Conservation (phyloP, 1,284 basidiomycete species). For the Cystobasidiaceae sp. region DNA sequence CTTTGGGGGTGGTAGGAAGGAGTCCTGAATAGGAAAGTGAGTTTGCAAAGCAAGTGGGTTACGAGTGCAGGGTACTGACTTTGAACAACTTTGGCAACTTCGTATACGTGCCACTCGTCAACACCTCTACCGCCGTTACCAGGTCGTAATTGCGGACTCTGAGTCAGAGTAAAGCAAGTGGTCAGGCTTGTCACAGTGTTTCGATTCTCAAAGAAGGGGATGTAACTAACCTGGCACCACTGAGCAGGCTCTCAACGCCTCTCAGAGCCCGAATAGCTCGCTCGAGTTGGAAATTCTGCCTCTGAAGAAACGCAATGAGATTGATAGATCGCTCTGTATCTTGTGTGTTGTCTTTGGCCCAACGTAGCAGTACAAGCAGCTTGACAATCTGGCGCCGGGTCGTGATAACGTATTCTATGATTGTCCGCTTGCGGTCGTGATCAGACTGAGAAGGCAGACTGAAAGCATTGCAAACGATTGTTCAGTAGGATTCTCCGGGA, state of each 20-base stretch:
- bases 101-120: slow-evolving; percentile 76
- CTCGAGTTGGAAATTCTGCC: slow-evolving; percentile 75
- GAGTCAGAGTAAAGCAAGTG: background rate
- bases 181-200: slow-evolving; percentile 7
- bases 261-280: slow-evolving; percentile 61
- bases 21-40: slow-evolving; percentile 53
- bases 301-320: slow-evolving; percentile 72
- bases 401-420: slow-evolving; percentile 81
- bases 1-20: slow-evolving; percentile 60
- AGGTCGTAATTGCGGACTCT: slow-evolving; percentile 83
- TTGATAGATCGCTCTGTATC: slow-evolving; percentile 51
- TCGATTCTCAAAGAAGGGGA: slow-evolving; percentile 7
- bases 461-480: background rate
- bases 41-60: slow-evolving; percentile 28
- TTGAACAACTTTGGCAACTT: slow-evolving; percentile 71
- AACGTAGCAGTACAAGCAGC: slow-evolving; percentile 74
- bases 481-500: background rate
- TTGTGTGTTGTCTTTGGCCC: slow-evolving; percentile 48
- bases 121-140: slow-evolving; percentile 77
- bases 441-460: slow-evolving; percentile 80
- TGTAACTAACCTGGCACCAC: slow-evolving; percentile 44
- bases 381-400: slow-evolving; percentile 85
- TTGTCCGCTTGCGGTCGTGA: slow-evolving; percentile 66
- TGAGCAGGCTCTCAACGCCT: slow-evolving; percentile 56
- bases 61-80: slow-evolving; percentile 49